Evolutionary conservation across 495 filamentous ascomycete genomes (phyloP).

Genomic region (Parachaetomium inaequale): DNA sequence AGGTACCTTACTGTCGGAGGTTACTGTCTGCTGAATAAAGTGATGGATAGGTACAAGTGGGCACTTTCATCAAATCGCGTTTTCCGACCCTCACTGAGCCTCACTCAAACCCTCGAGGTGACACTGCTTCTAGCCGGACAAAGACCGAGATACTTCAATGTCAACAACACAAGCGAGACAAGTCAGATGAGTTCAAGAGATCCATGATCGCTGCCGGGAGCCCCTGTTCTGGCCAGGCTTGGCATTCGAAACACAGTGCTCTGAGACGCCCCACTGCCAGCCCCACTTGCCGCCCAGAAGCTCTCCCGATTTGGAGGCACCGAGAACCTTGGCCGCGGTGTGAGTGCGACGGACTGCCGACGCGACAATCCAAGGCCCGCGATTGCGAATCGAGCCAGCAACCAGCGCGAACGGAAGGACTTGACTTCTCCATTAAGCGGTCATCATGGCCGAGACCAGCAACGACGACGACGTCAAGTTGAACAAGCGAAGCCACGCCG

Average conservation of each 20-base stretch:
- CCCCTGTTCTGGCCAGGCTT: slow-evolving; percentile 6
- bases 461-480: slow-evolving; percentile 35
- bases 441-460: slow-evolving; percentile 24
- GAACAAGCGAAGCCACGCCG: slow-evolving; percentile 47
- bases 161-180: no score
- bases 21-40: no score
- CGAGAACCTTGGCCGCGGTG: neutral
- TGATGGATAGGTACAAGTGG: no score
- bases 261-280: neutral
- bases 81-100: no score
- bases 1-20: no score
- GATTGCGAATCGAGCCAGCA: neutral
- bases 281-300: slow-evolving; percentile 8
- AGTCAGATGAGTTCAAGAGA: no score
- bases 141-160: no score
- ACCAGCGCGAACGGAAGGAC: neutral
- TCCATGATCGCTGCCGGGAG: neutral
- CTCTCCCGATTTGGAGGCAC: slow-evolving; percentile 7
- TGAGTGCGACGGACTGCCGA: neutral
- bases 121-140: no score
- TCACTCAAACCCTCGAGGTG: no score
- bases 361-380: neutral
- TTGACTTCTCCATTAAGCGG: neutral
- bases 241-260: neutral
- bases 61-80: no score